Evolutionary conservation across 805 yeast species (phyloP), one percentile per base, ranked within the genome.

Genomic region (Torulaspora franciscae): DNA sequence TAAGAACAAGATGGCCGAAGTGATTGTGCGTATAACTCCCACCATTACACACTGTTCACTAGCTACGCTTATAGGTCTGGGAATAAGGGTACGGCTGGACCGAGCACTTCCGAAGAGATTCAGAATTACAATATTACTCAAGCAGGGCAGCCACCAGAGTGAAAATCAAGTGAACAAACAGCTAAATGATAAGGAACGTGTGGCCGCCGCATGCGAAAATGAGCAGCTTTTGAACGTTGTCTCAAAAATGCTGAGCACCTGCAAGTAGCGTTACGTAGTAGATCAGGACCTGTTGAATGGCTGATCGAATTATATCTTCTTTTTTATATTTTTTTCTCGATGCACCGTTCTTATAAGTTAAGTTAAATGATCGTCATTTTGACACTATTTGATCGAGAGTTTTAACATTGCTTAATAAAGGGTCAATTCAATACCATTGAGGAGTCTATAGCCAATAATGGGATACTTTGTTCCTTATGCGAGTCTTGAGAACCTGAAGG

Each of bases 151-250:
- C 1, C 99, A 93, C 62, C 97, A 93, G 64, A 85, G 95, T 61
- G 99, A 93, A 62, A 78, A 77, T 53, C 99, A 93, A 62, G 98
- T 93, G 17, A 93, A 93, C 67, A 91, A 91, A 62, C 99, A 93
- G 68, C 74, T 93, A 48, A 93, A 93, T 60, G 99, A 93, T 62
- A 93, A 93, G 68, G 99, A 93, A 67, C 73, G 99, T 50, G 97
- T 93, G 0, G 95, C 96, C 26, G 99, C 99, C 23, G 99, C 99
- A 0, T 90, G 98, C 65, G 99, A 93, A 60, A 93, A 93, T 58
- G 95, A 85, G 46, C 99, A 93, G 69, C 71, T 93, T 34, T 69
- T 90, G 32, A 76, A 81, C 25, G 99, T 93, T n/a, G 85, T 93
- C 30, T 84, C 89, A 54, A 88, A 84, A 51, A 93, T 93, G 99